Conservation (phyloP, 495 filamentous ascomycete species). For the Neurospora africana region DNA sequence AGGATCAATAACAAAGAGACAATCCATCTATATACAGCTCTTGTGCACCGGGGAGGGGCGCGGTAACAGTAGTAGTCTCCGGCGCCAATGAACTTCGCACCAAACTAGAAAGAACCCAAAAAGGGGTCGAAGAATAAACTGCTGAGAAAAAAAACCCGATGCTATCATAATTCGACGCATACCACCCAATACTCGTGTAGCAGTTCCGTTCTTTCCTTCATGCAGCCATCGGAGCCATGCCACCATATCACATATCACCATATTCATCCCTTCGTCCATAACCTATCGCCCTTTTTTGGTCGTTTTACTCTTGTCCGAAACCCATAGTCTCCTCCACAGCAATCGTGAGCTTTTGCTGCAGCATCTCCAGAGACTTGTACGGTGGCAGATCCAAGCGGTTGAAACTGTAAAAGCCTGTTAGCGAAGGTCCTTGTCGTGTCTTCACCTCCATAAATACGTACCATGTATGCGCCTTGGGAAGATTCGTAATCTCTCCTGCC, state of each 20-base stretch:
- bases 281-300: background rate
- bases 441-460: conserved; percentile 37
- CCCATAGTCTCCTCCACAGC: conserved; percentile 98
- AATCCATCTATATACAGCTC: conserved; percentile 5
- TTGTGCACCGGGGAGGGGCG: background rate
- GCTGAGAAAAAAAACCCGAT: background rate
- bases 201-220: background rate
- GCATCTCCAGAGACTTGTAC: conserved; percentile 76
- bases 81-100: background rate
- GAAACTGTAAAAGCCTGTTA: conserved; percentile 53
- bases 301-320: conserved; percentile 82
- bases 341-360: conserved; percentile 84
- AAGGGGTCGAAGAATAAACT: background rate
- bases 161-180: background rate
- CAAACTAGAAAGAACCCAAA: background rate
- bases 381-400: conserved; percentile 93
- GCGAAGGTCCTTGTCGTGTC: background rate
- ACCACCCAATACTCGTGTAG: background rate
- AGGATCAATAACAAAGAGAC: background rate
- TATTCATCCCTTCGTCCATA: background rate
- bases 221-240: background rate
- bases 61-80: background rate
- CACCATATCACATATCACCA: background rate
- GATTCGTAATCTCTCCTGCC: conserved; percentile 74
- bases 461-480: conserved; percentile 98